Evolutionary conservation across 257 asterid genomes (phyloP).

Genomic region (Paraleonurus japonicus): DNA sequence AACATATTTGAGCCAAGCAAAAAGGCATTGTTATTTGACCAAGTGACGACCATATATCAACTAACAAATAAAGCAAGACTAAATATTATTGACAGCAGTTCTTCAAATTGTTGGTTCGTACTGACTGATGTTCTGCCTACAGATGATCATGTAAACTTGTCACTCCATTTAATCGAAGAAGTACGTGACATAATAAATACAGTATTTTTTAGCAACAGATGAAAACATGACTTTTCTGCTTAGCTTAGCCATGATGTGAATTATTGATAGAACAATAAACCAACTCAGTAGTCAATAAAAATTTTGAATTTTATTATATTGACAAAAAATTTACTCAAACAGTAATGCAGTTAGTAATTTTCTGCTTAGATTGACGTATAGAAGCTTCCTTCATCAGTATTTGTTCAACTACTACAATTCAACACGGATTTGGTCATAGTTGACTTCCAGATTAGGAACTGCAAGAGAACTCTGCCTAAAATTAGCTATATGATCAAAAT

Average conservation of each 20-base stretch:
- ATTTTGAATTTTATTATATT: not conserved
- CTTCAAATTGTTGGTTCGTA: not conserved
- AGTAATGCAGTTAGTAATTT: not conserved
- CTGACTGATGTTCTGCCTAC: not conserved
- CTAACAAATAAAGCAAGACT: not conserved
- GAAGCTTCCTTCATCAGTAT: slow-evolving; percentile 16
- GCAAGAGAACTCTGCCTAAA: slow-evolving; percentile 21
- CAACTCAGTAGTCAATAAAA: not conserved
- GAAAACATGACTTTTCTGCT: not conserved
- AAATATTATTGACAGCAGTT: not conserved
- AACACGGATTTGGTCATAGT: slow-evolving; percentile 27
- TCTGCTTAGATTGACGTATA: not conserved
- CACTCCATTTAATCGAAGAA: not conserved
- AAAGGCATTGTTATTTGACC: not conserved
- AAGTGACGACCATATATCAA: not conserved
- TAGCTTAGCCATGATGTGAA: not conserved
- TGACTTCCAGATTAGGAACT: slow-evolving; percentile 28
- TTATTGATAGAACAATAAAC: not conserved
- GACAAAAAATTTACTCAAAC: not conserved
- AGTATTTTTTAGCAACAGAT: not conserved
- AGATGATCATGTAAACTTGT: not conserved
- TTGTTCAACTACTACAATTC: slow-evolving; percentile 38
- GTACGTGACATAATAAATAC: not conserved
- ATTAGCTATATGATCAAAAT: not conserved
- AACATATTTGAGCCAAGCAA: slow-evolving; percentile 26